These are phyloP conservation scores for Ophiognomonia clavigignenti-juglandacearum DNA, from an alignment of 2,329 filamentous ascomycete genomes.

Conservation along the genomic window DNA sequence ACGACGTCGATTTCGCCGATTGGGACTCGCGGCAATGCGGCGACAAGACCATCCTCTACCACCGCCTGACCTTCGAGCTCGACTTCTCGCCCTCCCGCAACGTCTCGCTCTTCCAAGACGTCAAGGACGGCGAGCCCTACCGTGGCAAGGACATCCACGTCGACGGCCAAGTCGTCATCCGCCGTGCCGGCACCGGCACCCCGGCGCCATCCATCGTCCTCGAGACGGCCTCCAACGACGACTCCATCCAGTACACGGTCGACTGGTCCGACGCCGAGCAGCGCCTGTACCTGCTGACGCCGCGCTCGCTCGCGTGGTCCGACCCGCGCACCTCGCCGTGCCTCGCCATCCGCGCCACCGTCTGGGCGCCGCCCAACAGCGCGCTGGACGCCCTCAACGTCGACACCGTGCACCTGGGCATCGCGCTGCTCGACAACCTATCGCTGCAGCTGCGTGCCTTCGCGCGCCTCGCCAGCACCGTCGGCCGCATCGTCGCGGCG, in stretches of 20 bases:
- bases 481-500: constrained; percentile 34
- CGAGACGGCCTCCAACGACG: constrained; percentile 41
- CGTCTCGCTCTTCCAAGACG: constrained; percentile 36
- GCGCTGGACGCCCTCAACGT: constrained; percentile 34
- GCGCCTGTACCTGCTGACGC: constrained; percentile 34
- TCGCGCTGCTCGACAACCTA: constrained; percentile 36
- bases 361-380: constrained; percentile 39
- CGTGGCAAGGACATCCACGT: constrained; percentile 31
- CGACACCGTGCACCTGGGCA: constrained; percentile 32
- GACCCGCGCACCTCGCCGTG: constrained; percentile 30
- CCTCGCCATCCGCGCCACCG: constrained; percentile 41
- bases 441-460: constrained; percentile 26
- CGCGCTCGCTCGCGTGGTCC: constrained; percentile 24
- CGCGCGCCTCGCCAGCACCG: constrained; percentile 29
- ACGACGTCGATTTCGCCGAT: constrained; percentile 20
- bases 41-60: constrained; percentile 22
- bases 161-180: constrained; percentile 41
- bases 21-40: constrained; percentile 14
- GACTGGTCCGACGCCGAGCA: constrained; percentile 31
- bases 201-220: constrained; percentile 35
- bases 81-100: constrained; percentile 30
- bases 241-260: constrained; percentile 30
- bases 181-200: constrained; percentile 28
- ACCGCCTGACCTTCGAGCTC: constrained; percentile 26
- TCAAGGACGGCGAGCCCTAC: constrained; percentile 19